phyloP scores from a whole-genome alignment of 139 green algal species.

The Closterium sp. region DNA sequence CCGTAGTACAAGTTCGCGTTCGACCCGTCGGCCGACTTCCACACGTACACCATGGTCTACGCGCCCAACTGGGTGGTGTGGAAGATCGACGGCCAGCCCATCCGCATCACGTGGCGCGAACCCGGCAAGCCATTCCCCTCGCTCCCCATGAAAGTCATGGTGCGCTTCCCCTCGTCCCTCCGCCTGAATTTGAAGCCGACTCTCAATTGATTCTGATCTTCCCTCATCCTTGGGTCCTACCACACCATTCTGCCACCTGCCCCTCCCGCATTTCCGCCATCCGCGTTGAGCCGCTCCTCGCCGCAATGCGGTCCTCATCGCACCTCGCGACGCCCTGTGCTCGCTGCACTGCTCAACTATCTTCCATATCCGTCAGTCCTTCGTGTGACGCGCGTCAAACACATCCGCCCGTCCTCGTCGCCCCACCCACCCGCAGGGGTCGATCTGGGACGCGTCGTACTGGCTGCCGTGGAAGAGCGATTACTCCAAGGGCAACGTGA shows the following conservation, averaged over 20 bases:
- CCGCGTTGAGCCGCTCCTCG: too few relatives aligned
- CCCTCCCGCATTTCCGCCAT: background rate
- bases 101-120: background rate
- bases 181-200: too few relatives aligned
- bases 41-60: conserved; percentile 2
- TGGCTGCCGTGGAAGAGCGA: background rate
- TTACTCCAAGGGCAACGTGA: background rate
- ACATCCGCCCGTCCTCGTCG: background rate
- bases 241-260: too few relatives aligned
- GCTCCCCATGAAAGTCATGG: background rate
- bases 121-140: background rate
- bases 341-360: too few relatives aligned
- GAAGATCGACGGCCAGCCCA: background rate
- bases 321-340: too few relatives aligned
- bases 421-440: background rate
- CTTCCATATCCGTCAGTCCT: too few relatives aligned
- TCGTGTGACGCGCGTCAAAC: too few relatives aligned
- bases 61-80: background rate
- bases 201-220: too few relatives aligned
- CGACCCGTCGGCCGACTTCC: background rate
- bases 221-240: too few relatives aligned
- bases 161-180: background rate
- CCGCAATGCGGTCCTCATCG: too few relatives aligned
- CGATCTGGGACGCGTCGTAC: background rate
- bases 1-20: background rate